Conservation (phyloP, 2,329 filamentous ascomycete species). For the Macrophomina phaseolina region DNA sequence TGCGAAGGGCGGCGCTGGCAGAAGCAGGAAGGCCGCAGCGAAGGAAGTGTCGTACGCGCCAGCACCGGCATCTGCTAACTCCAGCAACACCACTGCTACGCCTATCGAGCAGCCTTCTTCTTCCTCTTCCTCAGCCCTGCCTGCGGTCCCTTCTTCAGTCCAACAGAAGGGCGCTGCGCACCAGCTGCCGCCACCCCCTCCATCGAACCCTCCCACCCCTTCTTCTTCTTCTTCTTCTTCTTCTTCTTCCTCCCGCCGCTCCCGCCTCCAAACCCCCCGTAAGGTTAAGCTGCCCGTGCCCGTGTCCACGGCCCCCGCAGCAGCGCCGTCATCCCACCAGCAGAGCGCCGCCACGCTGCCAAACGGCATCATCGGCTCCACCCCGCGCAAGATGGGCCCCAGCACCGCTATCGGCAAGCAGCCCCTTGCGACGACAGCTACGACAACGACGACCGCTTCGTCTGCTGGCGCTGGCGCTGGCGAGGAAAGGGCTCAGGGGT, state of each 20-base stretch:
- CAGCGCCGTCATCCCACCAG: background rate
- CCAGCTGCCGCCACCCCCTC: background rate
- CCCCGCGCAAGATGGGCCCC: conserved; percentile 16
- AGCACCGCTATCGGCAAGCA: background rate
- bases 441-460: background rate
- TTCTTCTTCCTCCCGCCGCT: conserved; percentile 19
- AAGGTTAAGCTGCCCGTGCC: conserved; percentile 41
- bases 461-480: background rate
- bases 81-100: background rate
- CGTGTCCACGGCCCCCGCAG: conserved; percentile 11
- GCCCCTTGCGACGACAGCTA: background rate
- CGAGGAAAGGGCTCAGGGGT: background rate
- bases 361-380: conserved; percentile 4
- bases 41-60: background rate
- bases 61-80: background rate
- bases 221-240: background rate
- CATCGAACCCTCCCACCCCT: conserved; percentile 1
- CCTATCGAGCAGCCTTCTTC: background rate
- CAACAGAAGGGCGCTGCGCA: too few species aligned
- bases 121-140: background rate
- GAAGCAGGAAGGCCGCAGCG: background rate
- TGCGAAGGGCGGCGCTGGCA: background rate
- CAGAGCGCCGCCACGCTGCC: background rate
- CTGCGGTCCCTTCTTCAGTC: background rate
- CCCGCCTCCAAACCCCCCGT: conserved; percentile 41